Percentiles rank a stretch among this genome's conserved stretches.
These are phyloP conservation scores for Ophiostoma fasciatum DNA, from an alignment of 2,329 filamentous ascomycete genomes.

Conservation along the genomic window DNA sequence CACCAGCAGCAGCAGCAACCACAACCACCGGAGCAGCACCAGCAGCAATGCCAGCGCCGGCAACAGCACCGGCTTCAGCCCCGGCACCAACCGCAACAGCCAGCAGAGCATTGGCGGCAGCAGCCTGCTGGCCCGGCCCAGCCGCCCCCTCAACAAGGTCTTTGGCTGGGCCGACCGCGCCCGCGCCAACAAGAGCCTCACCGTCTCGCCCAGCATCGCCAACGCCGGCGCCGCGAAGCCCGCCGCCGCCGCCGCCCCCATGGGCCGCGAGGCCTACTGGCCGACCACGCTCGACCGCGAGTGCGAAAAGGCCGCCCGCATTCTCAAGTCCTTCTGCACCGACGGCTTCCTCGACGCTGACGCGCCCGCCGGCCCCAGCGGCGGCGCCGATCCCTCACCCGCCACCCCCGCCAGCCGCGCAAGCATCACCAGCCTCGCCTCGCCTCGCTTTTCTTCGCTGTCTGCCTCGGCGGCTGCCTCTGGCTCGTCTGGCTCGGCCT, in stretches of 20 bases:
- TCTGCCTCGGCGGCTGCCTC: too few species aligned
- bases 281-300: slow-evolving; percentile 61
- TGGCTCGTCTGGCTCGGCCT: too few species aligned
- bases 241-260: slow-evolving; percentile 68
- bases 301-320: slow-evolving; percentile 64
- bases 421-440: slow-evolving; percentile 9
- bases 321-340: slow-evolving; percentile 60
- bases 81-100: slow-evolving; percentile 3
- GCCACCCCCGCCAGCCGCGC: slow-evolving; percentile 14
- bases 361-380: too few species aligned
- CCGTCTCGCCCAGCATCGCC: slow-evolving; percentile 9
- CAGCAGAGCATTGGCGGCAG: not conserved
- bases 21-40: not conserved
- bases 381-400: slow-evolving; percentile 20
- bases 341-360: slow-evolving; percentile 44
- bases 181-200: slow-evolving; percentile 3
- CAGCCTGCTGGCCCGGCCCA: not conserved
- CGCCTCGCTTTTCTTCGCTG: slow-evolving; percentile 6
- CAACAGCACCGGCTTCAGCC: not conserved
- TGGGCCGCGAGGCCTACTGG: slow-evolving; percentile 60
- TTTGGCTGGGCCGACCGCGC: slow-evolving; percentile 19
- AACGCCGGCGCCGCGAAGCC: slow-evolving; percentile 26
- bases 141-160: slow-evolving; percentile 15
- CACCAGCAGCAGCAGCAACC: not conserved
- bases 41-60: not conserved